These are phyloP conservation scores for Chenopodium formosanum DNA, from an alignment of 148 eudicot genomes.

Conservation along the genomic window DNA sequence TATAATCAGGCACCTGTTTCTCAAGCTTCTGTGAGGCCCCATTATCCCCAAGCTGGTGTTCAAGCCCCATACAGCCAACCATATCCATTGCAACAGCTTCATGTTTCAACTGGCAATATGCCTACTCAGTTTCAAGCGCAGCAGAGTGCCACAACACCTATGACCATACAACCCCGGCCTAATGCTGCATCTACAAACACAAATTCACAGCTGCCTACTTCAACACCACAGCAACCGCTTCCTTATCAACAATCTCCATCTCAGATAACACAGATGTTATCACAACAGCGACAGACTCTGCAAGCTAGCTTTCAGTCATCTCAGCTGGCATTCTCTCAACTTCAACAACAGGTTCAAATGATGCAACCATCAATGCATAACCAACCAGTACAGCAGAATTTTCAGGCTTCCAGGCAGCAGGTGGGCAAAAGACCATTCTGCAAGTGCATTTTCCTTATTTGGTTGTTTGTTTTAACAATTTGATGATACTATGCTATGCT, in stretches of 20 bases:
- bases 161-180: constrained; percentile 41
- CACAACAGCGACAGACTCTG: constrained; percentile 84
- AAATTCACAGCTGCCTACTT: constrained; percentile 46
- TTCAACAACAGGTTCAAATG: constrained; percentile 83
- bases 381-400: constrained; percentile 46
- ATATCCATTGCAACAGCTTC: constrained; percentile 43
- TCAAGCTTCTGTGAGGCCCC: constrained; percentile 40
- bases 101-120: constrained; percentile 36
- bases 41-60: constrained; percentile 42
- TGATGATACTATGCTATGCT: neutral
- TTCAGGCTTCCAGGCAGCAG: constrained; percentile 64
- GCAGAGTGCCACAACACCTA: constrained; percentile 41
- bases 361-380: constrained; percentile 79
- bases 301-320: constrained; percentile 93
- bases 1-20: constrained; percentile 43
- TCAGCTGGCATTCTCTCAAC: constrained; percentile 77
- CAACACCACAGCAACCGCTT: constrained; percentile 38
- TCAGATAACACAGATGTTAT: constrained; percentile 84
- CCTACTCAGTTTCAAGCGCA: constrained; percentile 49
- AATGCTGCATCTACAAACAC: constrained; percentile 35
- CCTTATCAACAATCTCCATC: constrained; percentile 69
- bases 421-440: constrained; percentile 22
- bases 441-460: neutral
- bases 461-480: neutral
- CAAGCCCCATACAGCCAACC: constrained; percentile 50